These are phyloP conservation scores for Barnettozyma californica DNA, from an alignment of 805 yeast species.

Conservation along the genomic window DNA sequence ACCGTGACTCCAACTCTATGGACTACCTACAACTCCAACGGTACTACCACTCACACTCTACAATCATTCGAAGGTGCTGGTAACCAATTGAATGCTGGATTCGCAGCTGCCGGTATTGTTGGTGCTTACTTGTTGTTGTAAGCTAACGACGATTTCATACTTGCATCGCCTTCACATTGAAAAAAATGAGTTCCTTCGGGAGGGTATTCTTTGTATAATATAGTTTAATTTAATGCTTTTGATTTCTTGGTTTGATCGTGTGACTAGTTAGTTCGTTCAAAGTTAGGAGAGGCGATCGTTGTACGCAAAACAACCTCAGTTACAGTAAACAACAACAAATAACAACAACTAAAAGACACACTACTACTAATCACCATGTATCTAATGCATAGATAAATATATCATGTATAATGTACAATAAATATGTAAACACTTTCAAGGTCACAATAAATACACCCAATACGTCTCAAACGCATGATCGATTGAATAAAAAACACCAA, in stretches of 20 bases:
- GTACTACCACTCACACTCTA: constrained; percentile 12
- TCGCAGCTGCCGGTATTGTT: constrained; percentile 25
- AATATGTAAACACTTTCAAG: not conserved
- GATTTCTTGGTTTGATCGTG: not conserved
- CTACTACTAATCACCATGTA: too few species aligned
- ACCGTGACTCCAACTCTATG: constrained; percentile 34
- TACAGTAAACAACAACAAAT: too few species aligned
- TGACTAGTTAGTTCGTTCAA: too few species aligned
- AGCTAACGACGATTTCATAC: not conserved
- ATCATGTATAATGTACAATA: not conserved
- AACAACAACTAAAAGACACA: not conserved
- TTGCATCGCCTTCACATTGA: not conserved
- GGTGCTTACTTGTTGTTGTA: constrained; percentile 24
- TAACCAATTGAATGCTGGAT: constrained; percentile 15
- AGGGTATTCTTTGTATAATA: constrained; percentile 2
- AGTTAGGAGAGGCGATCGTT: too few species aligned
- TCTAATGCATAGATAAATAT: not conserved
- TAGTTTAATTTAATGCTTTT: not conserved
- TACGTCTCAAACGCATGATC: not conserved
- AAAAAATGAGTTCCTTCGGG: not conserved
- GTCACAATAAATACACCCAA: not conserved
- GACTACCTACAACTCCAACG: constrained; percentile 26
- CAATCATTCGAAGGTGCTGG: constrained; percentile 22
- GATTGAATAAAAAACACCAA: not conserved
- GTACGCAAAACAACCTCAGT: too few species aligned